phyloP scores from a whole-genome alignment of 805 yeast species.

The Yarrowia alimentaria region DNA sequence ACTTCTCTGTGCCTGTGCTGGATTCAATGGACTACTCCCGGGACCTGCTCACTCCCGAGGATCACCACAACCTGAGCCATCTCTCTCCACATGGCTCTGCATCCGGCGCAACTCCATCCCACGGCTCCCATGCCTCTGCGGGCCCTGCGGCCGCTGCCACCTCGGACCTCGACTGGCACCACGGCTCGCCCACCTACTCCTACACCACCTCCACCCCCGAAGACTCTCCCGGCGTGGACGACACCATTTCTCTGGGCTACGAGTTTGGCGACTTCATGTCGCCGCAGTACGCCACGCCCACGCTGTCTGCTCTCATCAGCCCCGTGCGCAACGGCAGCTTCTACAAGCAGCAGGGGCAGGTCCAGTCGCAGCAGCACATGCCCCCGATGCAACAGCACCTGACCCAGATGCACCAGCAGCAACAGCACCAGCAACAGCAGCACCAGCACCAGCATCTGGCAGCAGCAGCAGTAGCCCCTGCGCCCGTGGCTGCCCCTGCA shows the following conservation, averaged over 20 bases:
- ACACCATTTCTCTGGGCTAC: neutral
- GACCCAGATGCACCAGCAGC: too few relatives aligned
- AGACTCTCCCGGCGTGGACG: conserved; percentile 4
- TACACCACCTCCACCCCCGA: conserved; percentile 16
- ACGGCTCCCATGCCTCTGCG: too few relatives aligned
- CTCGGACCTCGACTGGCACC: neutral
- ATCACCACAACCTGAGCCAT: conserved; percentile 17
- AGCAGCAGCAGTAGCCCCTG: neutral
- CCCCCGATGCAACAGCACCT: too few relatives aligned
- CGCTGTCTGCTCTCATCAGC: neutral
- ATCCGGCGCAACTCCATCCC: too few relatives aligned
- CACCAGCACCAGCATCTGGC: neutral
- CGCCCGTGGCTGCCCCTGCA: neutral
- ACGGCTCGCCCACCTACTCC: conserved; percentile 1
- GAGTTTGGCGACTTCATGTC: conserved; percentile 9
- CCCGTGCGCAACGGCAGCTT: neutral
- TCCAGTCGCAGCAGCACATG: too few relatives aligned
- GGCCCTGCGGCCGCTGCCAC: too few relatives aligned
- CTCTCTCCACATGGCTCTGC: too few relatives aligned
- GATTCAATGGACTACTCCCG: neutral
- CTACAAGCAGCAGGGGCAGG: neutral
- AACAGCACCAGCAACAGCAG: too few relatives aligned
- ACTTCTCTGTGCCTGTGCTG: neutral
- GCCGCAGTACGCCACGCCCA: conserved; percentile 1
- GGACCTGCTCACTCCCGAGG: conserved; percentile 11